phyloP scores from a whole-genome alignment of 2,329 filamentous ascomycete species.

The Trichoderma polysporum region DNA sequence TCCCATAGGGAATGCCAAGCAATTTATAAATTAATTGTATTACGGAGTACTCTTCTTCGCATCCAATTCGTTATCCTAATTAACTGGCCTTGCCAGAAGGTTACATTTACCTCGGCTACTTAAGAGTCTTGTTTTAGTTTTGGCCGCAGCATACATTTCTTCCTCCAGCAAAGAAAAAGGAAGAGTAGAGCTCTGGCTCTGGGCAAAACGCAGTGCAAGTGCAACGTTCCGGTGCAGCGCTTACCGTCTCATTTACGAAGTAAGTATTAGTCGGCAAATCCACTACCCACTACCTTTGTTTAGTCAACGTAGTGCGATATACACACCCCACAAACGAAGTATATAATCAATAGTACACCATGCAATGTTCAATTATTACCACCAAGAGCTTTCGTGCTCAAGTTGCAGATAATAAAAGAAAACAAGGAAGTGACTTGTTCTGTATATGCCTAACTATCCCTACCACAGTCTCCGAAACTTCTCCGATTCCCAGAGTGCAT shows the following conservation, averaged over 20 bases:
- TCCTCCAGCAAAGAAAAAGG: background rate
- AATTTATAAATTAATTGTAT: too few relatives aligned
- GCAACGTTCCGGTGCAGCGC: background rate
- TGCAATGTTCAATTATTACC: too few relatives aligned
- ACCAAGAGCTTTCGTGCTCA: background rate
- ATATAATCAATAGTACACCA: too few relatives aligned
- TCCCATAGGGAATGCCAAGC: background rate
- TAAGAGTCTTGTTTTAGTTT: background rate
- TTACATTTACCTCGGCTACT: background rate
- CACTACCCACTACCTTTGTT: too few relatives aligned
- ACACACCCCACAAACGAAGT: too few relatives aligned
- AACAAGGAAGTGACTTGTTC: background rate
- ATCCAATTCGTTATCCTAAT: background rate
- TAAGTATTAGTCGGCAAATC: too few relatives aligned
- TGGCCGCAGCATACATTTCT: background rate
- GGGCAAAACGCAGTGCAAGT: background rate
- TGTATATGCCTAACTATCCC: background rate
- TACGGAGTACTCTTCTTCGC: background rate
- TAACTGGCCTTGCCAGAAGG: background rate
- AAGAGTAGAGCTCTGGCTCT: background rate
- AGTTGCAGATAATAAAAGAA: background rate
- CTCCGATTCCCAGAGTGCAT: background rate
- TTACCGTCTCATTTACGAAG: background rate
- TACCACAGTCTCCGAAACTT: background rate
- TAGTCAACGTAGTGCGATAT: background rate